Evolutionary conservation across 352 stramenopile species (phyloP), one percentile per base, ranked within the genome.

Genomic region (Phytophthora idaei): DNA sequence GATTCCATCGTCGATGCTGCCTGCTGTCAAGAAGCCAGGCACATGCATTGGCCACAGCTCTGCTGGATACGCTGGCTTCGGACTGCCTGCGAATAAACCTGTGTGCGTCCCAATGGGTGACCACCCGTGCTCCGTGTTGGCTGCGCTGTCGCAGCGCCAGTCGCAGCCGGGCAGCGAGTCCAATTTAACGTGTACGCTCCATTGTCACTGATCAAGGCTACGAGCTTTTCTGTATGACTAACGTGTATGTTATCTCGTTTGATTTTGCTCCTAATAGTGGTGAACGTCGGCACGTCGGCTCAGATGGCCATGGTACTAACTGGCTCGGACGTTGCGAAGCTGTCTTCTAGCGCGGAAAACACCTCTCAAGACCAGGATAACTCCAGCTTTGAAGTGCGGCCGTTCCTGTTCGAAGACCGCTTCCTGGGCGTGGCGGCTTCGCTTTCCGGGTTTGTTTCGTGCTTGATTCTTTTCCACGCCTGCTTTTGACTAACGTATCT

Each of bases 221-320:
- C n/a, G 15, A 55, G 25, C 14, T 57, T n/a, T 5, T 47, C 47
- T 36, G n/a, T 21, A 29, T 31, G 21, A 60, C 28, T 75, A 25
- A 68, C 60, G 7, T 41, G 61, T 21, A 34, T 53, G 29, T 11
- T 56, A 36, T 3, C 2, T 61, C 1, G 9, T 11, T 54, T 36
- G 47, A 25, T 57, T 45, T 53, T 69, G 51, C 17, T 55, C 27
- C 3, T 45, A 31, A 28, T 55, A 93, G 87, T 93, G 65, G 73
- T 95, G 15, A 95, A 93, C 63, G 83, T 95, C 27, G 87, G 87
- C 14, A 95, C 87, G 12, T 95, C 87, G 15, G 87, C 85, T 27
- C 87, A 95, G 48, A 69, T 95, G 45, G 83, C 83, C 12, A 83
- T 93, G 72, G 60, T 95, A 17, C 53, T 93, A 21, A 72, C 80